Evolutionary conservation across 2,329 filamentous ascomycete species (phyloP), one percentile per base, ranked within the genome.

Genomic region (Aspergillus sp.): DNA sequence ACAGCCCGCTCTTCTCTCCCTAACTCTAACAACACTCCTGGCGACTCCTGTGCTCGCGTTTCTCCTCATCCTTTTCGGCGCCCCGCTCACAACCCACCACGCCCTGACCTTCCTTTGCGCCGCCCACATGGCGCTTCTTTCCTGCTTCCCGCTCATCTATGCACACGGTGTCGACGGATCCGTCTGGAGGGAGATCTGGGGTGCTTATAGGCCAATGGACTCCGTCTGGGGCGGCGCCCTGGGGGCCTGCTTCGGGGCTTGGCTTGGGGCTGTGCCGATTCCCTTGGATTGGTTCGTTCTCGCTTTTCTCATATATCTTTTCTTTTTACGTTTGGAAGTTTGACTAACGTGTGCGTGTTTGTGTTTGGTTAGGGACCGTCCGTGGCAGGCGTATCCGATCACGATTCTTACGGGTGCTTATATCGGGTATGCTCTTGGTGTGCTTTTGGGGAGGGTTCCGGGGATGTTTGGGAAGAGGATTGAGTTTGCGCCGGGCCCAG

Each of bases 371-470:
- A 83, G 81, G 83, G 95, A 99, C 73, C 87, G 95, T n/a, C 92
- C 96, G 66, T 99, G 95, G 95, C 95, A 99, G 83, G 90, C 89
- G 74, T 99, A 93, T 90, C 95, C 95, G 0, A 88, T 98, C 48
- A 99, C 95, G 0, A 89, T 99, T 57, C 76, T 98, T 4, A 86
- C 85, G 2, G 95, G 95, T 3, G 81, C 89, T 17, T 98, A 96
- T 74, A 76, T 85, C 5, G 95, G 95, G 1, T 92, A 90, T 73
- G 80, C 85, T 1, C 63, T 90, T 12, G 92, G 92, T 1, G 65
- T 67, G 6, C 32, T 59, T n/a, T 12, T 58, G 13, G 62, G 62
- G 8, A 52, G 61, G 24, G 47, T 51, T 4, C 48, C 49, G 36
- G 22, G 75, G 20, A 70, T 70, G 24, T 74, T 69, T 62, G 71